Evolutionary conservation across 2,329 filamentous ascomycete species (phyloP).

Genomic region (Chalaropsis thielavioides): DNA sequence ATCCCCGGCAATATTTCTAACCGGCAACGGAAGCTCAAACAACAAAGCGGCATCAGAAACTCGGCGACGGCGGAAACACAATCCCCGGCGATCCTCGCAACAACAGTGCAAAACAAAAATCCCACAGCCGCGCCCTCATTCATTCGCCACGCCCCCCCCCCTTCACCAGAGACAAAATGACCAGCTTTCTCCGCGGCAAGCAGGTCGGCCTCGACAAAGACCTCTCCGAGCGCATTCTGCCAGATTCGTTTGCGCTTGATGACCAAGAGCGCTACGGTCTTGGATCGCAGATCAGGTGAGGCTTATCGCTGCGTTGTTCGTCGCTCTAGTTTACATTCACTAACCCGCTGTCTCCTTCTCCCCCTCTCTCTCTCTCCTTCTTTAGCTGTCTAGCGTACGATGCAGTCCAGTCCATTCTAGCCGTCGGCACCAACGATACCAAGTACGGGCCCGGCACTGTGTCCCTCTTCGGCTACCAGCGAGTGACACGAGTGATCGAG

Average conservation of each 20-base stretch:
- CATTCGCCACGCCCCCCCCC: too few relatives aligned
- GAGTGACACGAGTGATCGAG: conserved; percentile 61
- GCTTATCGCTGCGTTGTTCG: conserved; percentile 1
- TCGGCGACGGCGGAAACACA: not conserved
- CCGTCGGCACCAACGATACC: conserved; percentile 78
- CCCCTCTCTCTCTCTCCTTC: conserved; percentile 26
- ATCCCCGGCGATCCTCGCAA: not conserved
- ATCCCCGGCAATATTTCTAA: not conserved
- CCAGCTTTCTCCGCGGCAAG: conserved; percentile 77
- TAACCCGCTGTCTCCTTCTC: not conserved
- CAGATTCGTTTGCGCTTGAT: conserved; percentile 68
- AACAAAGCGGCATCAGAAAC: not conserved
- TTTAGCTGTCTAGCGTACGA: conserved; percentile 77
- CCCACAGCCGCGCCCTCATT: too few relatives aligned
- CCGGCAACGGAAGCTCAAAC: not conserved
- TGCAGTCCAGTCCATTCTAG: conserved; percentile 82
- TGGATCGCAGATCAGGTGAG: conserved; percentile 55
- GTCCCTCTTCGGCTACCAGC: conserved; percentile 71
- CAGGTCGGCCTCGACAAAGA: conserved; percentile 88
- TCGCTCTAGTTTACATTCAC: too few relatives aligned
- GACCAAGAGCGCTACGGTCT: conserved; percentile 74
- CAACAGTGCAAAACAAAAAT: not conserved
- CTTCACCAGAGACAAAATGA: conserved; percentile 40
- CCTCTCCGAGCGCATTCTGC: conserved; percentile 64
- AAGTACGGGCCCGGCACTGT: conserved; percentile 76